Evolutionary conservation across 176 grass and related monocot species (phyloP).

Genomic region (Alopecurus myosuroides): DNA sequence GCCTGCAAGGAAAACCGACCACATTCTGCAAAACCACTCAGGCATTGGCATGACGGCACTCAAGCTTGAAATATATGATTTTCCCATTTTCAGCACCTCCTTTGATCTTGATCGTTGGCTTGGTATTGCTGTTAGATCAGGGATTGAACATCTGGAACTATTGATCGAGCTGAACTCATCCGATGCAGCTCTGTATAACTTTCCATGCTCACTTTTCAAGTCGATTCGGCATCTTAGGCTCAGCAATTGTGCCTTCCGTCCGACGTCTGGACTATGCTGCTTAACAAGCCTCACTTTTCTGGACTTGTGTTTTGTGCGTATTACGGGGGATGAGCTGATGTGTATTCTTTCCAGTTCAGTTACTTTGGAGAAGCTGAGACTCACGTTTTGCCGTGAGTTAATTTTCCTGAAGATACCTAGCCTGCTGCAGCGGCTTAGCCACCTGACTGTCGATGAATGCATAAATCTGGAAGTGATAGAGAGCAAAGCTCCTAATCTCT

Average conservation of each 20-base stretch:
- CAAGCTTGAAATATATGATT: neutral
- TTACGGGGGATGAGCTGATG: neutral
- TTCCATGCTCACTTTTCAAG: neutral
- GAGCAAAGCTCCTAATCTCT: neutral
- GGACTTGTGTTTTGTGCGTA: neutral
- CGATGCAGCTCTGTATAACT: neutral
- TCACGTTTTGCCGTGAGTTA: neutral
- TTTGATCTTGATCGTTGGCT: neutral
- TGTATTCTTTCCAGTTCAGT: neutral
- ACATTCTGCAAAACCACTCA: neutral
- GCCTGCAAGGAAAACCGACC: neutral
- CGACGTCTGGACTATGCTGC: neutral
- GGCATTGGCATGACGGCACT: neutral
- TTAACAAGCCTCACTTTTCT: neutral
- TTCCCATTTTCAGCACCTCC: neutral
- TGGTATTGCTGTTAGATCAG: neutral
- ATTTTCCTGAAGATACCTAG: neutral
- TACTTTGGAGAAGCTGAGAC: neutral
- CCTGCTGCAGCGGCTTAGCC: neutral
- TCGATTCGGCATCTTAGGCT: neutral
- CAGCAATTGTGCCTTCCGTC: neutral
- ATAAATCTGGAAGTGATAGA: neutral
- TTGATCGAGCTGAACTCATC: neutral
- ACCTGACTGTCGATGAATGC: neutral
- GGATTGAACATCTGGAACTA: neutral